phyloP scores from a whole-genome alignment of 2,329 filamentous ascomycete species.

The Neofusicoccum kwambonambiense region DNA sequence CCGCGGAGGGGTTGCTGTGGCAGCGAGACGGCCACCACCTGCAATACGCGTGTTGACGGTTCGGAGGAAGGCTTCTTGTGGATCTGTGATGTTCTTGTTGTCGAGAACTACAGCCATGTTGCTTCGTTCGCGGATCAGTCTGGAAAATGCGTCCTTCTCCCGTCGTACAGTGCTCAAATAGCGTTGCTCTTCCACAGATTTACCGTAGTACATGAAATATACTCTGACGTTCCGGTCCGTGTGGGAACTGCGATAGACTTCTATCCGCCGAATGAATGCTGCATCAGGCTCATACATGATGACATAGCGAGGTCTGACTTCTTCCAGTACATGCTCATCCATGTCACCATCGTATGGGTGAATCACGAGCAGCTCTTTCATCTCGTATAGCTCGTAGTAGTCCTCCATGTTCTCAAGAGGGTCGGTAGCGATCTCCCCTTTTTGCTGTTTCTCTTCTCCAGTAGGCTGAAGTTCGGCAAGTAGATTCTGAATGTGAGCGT shows the following conservation, averaged over 20 bases:
- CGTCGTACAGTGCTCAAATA: constrained; percentile 87
- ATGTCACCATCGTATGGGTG: constrained; percentile 95
- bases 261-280: constrained; percentile 88
- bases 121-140: constrained; percentile 88
- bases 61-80: constrained; percentile 87
- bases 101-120: constrained; percentile 86
- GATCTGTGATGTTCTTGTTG: constrained; percentile 70
- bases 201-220: constrained; percentile 95
- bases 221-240: constrained; percentile 84
- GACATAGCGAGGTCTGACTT: constrained; percentile 88
- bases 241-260: constrained; percentile 95
- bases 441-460: constrained; percentile 71
- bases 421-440: constrained; percentile 73
- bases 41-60: constrained; percentile 97
- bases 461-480: constrained; percentile 82
- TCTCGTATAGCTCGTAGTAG: constrained; percentile 87
- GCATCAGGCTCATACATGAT: constrained; percentile 99
- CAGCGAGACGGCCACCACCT: constrained; percentile 79
- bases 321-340: constrained; percentile 94
- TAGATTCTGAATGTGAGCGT: constrained; percentile 75
- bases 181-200: constrained; percentile 91
- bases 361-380: constrained; percentile 82
- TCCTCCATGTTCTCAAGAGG: constrained; percentile 88
- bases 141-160: constrained; percentile 95
- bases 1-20: constrained; percentile 82